A percentile compares a stretch with the other conserved stretches of the same genome.
phyloP scores from a whole-genome alignment of 2,329 filamentous ascomycete genomes.

The Fusarium papillatum region DNA sequence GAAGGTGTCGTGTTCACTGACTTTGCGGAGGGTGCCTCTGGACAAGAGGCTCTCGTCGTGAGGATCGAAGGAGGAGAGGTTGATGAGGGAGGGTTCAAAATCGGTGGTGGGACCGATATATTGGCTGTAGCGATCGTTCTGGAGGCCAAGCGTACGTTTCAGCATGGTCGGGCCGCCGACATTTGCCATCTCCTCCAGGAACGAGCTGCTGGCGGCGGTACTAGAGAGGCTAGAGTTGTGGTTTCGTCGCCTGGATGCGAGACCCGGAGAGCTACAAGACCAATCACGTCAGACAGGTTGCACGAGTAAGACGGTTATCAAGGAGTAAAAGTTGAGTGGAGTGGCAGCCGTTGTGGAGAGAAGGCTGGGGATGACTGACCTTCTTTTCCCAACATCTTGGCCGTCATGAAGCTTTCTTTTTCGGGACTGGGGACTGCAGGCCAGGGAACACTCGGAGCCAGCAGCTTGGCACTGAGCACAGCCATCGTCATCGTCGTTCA shows the following conservation, averaged over 20 bases:
- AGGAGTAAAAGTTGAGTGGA: conserved; percentile 33
- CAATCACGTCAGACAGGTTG: conserved; percentile 62
- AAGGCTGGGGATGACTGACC: conserved; percentile 63
- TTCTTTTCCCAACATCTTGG: conserved; percentile 76
- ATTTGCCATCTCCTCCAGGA: conserved; percentile 79
- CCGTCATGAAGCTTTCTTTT: conserved; percentile 83
- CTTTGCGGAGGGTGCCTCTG: conserved; percentile 78
- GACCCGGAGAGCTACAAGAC: conserved; percentile 67
- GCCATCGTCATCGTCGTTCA: conserved; percentile 79
- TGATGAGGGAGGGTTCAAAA: conserved; percentile 87
- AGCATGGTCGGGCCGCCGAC: conserved; percentile 76
- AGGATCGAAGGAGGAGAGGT: conserved; percentile 83
- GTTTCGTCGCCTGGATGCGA: conserved; percentile 63
- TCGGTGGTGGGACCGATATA: conserved; percentile 88
- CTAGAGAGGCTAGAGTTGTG: conserved; percentile 72
- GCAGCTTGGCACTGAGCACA: conserved; percentile 85
- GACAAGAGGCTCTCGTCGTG: conserved; percentile 85
- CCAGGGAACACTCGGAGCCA: conserved; percentile 84
- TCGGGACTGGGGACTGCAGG: conserved; percentile 81
- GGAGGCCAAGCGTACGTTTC: conserved; percentile 80
- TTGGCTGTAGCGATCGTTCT: conserved; percentile 83
- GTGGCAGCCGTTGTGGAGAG: conserved; percentile 25
- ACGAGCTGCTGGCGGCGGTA: conserved; percentile 71
- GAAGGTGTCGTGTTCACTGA: conserved; percentile 84
- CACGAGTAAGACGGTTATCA: conserved; percentile 40